A percentile compares a stretch with the other conserved stretches of the same genome.
phyloP scores from a whole-genome alignment of 2,329 filamentous ascomycete genomes.

The Colletotrichum zoysiae region DNA sequence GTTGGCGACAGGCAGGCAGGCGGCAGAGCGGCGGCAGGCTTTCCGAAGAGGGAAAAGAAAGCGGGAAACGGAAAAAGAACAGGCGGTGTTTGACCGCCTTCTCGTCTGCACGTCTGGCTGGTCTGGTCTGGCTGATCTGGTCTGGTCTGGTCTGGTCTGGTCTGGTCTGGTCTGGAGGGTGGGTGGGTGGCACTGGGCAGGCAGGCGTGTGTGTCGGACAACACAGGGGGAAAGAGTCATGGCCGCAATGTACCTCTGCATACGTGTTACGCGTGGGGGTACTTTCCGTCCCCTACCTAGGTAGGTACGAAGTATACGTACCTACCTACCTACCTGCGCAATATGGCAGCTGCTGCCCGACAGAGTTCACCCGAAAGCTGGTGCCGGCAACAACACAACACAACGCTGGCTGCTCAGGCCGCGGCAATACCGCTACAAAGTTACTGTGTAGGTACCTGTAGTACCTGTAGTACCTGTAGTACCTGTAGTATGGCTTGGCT shows the following conservation, averaged over 20 bases:
- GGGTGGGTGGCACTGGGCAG: neutral
- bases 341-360: neutral
- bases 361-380: constrained; percentile 9
- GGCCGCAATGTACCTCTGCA: constrained; percentile 3
- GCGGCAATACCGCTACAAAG: no score
- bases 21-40: neutral
- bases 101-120: constrained; percentile 3
- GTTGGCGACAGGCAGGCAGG: neutral
- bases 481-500: no score
- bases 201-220: constrained; percentile 23
- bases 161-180: neutral
- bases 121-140: no score
- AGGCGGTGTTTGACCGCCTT: constrained; percentile 43
- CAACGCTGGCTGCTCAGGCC: neutral
- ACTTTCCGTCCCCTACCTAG: neutral
- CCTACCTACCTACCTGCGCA: neutral
- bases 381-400: neutral
- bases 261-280: neutral
- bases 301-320: no score
- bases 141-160: neutral
- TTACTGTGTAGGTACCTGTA: no score
- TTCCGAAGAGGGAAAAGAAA: constrained; percentile 1
- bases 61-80: constrained; percentile 39
- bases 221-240: constrained; percentile 1
- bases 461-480: no score